Base-by-base conservation (phyloP, 306 rosid species). In the Quercus cerris region DNA sequence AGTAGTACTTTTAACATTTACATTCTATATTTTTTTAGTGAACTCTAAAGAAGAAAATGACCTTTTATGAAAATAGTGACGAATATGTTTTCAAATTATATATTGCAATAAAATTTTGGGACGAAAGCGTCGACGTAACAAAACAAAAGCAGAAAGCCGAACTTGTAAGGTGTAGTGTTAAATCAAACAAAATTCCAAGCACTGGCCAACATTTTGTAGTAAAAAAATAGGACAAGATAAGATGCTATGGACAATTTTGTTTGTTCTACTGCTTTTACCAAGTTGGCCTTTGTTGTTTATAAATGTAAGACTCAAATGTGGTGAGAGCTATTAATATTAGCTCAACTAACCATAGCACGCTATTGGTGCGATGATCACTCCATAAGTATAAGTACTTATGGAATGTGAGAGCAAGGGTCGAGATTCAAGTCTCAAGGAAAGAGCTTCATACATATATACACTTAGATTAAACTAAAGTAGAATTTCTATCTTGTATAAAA, bases 361-460 rank as follows among this genome's bases (percentile, higher is more conserved):
- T 0, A 0, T 35, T 35, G 2, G 2, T 35, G 0, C 2, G 41
- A 35, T 6, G 0, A 0, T 35, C 41, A 35, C 9, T 35, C 0
- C 8, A 35, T 2, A 1, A 35, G 0, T 35, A 35, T 35, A 6
- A 35, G 0, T 35, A 9, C 8, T 35, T 35, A 0, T 35, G 0
- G 2, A 2, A 0, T 35, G 0, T 35, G 0, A 0, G 0, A 0
- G 0, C 0, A 35, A 35, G 0, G 0, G 0, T 0, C 0, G 8
- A 0, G 2, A 35, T 35, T 35, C 2, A 35, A 35, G 9, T 1
- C 0, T 35, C 0, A 8, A 35, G 0, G 0, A 35, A 0, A 1
- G 0, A 35, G 2, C 0, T 35, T 35, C 0, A 35, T 2, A 35
- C 9, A 35, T 9, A 35, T 35, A 6, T 35, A 35, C 0, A 35